Base-by-base conservation (phyloP, 2,329 filamentous ascomycete genomes). In the Penicillium italicum region DNA sequence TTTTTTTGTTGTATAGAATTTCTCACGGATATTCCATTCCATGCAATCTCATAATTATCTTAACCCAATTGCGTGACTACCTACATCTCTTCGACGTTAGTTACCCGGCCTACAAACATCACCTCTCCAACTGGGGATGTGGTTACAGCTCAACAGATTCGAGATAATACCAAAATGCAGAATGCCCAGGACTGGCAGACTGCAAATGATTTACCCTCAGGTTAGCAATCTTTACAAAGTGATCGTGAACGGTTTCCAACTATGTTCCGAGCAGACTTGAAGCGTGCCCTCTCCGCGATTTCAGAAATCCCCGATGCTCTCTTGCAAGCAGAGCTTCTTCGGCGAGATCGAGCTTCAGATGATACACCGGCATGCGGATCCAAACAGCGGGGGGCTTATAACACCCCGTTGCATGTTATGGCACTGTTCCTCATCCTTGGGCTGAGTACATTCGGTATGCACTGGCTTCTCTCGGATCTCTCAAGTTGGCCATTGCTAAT, bases 371-470 rank as follows among this genome's bases (percentile, higher is more conserved):
- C 65, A 41, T 76, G 74, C 55, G 74, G 74, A 43, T 73, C 72
- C 28, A 65, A 56, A 14, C 62, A 67, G 40, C 61, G 64, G 28
- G 74, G 74, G 33, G 62, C 63, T 6, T 90, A 90, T 72, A 85
- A 90, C 61, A 87, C 84, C 0, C 76, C 81, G 2, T 75, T 86
- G 40, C 87, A 90, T 69, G 81, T 90, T 48, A 82, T 85, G 66
- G 87, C 87, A 41, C 72, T 90, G 54, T 77, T 88, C 55, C 74
- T 90, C 37, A 88, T 90, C 53, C 75, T 90, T 50, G 67, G 74
- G 0, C 69, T 89, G 53, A 76, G 74, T 57, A 76, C 74, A 42
- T 64, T 76, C 34, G 74, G 74, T 76, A 69, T 42, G 62, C 41
- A 31, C 22, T 28, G 5, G n/a, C 31, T 46, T 50, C n/a, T 46